Percentiles rank a stretch among this genome's conserved stretches.
Evolutionary conservation across 2,329 filamentous ascomycete genomes (phyloP).

Genomic region (Spiromastix sp.): DNA sequence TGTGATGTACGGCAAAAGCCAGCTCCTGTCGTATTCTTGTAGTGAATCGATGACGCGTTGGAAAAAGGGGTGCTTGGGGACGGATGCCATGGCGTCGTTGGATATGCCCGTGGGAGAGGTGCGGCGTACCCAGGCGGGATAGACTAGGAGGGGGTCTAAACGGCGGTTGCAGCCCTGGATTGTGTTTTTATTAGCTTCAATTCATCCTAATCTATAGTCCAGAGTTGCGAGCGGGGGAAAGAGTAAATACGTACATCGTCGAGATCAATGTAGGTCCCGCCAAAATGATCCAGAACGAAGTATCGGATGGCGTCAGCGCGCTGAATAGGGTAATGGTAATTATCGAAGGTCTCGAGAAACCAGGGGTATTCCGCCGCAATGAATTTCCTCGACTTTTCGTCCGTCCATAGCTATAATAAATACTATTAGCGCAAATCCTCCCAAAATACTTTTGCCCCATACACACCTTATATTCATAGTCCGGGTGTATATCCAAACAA

Average conservation of each 20-base stretch:
- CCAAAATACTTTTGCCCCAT: not conserved
- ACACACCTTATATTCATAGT: conserved; percentile 62
- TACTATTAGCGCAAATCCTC: not conserved
- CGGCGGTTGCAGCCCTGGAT: conserved; percentile 55
- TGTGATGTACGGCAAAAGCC: conserved; percentile 62
- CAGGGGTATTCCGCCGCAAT: conserved; percentile 65
- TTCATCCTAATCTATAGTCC: not conserved
- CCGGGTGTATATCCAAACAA: conserved; percentile 57
- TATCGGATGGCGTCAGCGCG: conserved; percentile 70
- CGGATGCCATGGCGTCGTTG: conserved; percentile 69
- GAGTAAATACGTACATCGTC: conserved; percentile 47
- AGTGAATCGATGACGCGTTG: conserved; percentile 56
- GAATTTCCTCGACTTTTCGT: conserved; percentile 58
- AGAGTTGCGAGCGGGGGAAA: not conserved
- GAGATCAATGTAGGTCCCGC: conserved; percentile 71
- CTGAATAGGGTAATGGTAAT: conserved; percentile 65
- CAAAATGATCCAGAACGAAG: conserved; percentile 66
- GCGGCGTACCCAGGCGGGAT: conserved; percentile 59
- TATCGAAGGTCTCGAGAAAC: conserved; percentile 65
- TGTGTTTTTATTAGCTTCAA: conserved; percentile 6
- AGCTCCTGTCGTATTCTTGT: conserved; percentile 57
- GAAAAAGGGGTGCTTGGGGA: conserved; percentile 66
- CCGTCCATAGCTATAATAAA: conserved; percentile 58
- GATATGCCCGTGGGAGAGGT: conserved; percentile 69
- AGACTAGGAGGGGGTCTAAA: conserved; percentile 57